These are phyloP conservation scores for Desmodesmus armatus DNA, from an alignment of 139 green algal species.

Conservation along the genomic window DNA sequence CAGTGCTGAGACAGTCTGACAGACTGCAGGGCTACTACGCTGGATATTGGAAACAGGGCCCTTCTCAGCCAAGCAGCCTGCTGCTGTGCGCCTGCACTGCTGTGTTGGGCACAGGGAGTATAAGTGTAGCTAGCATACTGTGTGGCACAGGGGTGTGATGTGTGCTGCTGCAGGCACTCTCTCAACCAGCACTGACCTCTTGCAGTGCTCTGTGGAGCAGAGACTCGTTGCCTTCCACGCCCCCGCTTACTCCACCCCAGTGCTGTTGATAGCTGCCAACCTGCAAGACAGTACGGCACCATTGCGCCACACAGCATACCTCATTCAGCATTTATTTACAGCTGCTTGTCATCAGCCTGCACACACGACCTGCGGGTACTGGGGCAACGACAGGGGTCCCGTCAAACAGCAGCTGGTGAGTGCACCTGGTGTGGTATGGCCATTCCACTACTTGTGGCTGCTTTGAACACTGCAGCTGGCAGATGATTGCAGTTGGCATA, in stretches of 20 bases:
- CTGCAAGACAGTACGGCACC: neutral
- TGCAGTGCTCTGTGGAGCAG: slow-evolving; percentile 16
- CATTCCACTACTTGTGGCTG: neutral
- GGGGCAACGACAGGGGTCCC: neutral
- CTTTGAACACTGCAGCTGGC: neutral
- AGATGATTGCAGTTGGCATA: neutral
- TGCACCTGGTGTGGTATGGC: no score
- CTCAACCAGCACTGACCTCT: slow-evolving; percentile 34
- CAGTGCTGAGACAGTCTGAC: no score
- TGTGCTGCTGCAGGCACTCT: neutral
- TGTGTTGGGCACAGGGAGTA: no score
- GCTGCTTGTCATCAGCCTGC: neutral
- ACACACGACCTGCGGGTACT: neutral
- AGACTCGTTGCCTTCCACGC: slow-evolving; percentile 48
- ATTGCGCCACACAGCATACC: neutral
- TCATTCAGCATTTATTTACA: neutral
- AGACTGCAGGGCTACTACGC: no score
- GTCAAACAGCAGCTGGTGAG: no score
- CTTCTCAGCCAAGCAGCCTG: no score
- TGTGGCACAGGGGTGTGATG: no score
- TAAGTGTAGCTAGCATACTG: no score
- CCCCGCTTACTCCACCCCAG: slow-evolving; percentile 54
- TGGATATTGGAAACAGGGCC: no score
- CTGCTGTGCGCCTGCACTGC: no score
- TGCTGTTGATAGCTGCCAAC: slow-evolving; percentile 50